Percentiles rank a stretch among this genome's conserved stretches.
phyloP scores from a whole-genome alignment of 306 rosid genomes.

The Prunus salicina region DNA sequence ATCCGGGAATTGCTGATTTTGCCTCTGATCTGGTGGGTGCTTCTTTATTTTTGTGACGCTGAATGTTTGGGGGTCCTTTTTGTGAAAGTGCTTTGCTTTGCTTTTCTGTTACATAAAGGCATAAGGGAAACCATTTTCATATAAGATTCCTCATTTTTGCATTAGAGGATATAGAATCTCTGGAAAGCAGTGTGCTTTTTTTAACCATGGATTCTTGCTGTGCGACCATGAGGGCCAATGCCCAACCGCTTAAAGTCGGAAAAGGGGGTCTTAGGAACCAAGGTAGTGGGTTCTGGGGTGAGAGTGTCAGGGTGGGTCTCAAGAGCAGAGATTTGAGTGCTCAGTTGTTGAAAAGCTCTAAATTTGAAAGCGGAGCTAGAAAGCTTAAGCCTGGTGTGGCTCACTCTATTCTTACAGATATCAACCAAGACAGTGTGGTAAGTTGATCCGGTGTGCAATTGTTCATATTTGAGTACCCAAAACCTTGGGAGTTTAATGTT shows the following conservation, averaged over 20 bases:
- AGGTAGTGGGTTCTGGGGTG: constrained; percentile 50
- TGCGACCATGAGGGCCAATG: constrained; percentile 39
- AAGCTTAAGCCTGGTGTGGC: constrained; percentile 32
- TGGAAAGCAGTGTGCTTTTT: background rate
- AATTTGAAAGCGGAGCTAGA: constrained; percentile 13
- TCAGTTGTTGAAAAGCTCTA: constrained; percentile 30
- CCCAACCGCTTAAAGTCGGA: constrained; percentile 18
- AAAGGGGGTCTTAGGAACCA: constrained; percentile 27
- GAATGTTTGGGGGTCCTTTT: constrained; percentile 11
- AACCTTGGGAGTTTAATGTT: background rate
- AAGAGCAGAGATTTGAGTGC: constrained; percentile 31
- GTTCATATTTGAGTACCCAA: background rate
- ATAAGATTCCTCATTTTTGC: constrained; percentile 12
- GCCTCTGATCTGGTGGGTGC: background rate
- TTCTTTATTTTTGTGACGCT: background rate
- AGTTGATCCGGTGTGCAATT: constrained; percentile 6
- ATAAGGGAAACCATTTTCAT: background rate
- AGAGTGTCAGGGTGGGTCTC: constrained; percentile 33
- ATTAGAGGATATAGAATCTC: background rate
- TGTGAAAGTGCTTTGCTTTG: constrained; percentile 8
- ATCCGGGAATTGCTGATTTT: constrained; percentile 11
- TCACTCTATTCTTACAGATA: constrained; percentile 52
- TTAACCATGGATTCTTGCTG: constrained; percentile 48
- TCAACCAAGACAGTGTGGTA: constrained; percentile 46
- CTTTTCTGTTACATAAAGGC: constrained; percentile 4